A percentile compares a stretch with the other conserved stretches of the same genome.
phyloP scores from a whole-genome alignment of 1,284 basidiomycete genomes.

The Vanrija sp. region DNA sequence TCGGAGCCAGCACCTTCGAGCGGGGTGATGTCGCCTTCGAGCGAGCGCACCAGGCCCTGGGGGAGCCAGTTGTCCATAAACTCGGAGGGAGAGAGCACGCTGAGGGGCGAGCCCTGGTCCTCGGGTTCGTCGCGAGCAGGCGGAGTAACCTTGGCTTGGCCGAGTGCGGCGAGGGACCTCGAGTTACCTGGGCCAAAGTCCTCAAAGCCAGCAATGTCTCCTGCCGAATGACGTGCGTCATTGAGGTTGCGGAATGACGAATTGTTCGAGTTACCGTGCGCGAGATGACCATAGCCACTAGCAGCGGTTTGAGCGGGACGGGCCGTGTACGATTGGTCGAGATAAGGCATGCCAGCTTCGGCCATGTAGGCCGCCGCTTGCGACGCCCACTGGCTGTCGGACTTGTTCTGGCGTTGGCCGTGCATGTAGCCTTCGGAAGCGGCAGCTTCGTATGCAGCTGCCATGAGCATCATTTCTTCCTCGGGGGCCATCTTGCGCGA shows the following conservation, averaged over 20 bases:
- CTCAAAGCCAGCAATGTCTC: slow-evolving; percentile 45
- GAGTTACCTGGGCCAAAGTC: slow-evolving; percentile 46
- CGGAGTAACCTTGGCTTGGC: background rate
- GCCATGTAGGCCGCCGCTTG: slow-evolving; percentile 48
- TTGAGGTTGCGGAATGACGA: slow-evolving; percentile 25
- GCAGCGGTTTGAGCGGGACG: slow-evolving; percentile 24
- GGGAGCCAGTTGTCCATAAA: slow-evolving; percentile 47
- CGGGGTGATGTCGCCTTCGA: slow-evolving; percentile 47
- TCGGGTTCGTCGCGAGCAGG: slow-evolving; percentile 1
- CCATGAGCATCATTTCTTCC: slow-evolving; percentile 50
- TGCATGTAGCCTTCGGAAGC: slow-evolving; percentile 41
- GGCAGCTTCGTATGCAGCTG: slow-evolving; percentile 43
- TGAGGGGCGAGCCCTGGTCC: slow-evolving; percentile 46
- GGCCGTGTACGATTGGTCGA: slow-evolving; percentile 45
- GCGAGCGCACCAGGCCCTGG: slow-evolving; percentile 47
- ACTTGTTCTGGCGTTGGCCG: slow-evolving; percentile 26
- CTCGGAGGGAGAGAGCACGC: slow-evolving; percentile 41
- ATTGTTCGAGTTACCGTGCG: slow-evolving; percentile 18
- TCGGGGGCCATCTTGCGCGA: slow-evolving; percentile 40
- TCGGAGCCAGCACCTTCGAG: slow-evolving; percentile 23
- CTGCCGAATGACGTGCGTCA: background rate
- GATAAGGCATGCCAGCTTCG: slow-evolving; percentile 44
- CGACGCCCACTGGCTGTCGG: slow-evolving; percentile 36
- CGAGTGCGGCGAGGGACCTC: slow-evolving; percentile 1
- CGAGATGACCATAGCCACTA: slow-evolving; percentile 28